phyloP scores from a whole-genome alignment of 2,329 filamentous ascomycete genomes.

The Fusarium domesticum region DNA sequence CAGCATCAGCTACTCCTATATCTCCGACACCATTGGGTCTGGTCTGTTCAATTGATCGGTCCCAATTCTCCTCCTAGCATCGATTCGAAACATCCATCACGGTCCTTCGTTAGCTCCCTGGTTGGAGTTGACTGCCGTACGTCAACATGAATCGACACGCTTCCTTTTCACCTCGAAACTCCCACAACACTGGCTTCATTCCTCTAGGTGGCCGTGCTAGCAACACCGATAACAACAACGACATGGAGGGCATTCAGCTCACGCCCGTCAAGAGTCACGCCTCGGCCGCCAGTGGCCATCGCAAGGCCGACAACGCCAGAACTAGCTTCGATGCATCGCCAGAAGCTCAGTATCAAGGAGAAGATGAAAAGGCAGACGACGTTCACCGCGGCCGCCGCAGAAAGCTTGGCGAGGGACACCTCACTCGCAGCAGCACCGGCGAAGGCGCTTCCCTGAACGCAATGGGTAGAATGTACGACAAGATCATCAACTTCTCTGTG shows the following conservation, averaged over 20 bases:
- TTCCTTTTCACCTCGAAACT: slow-evolving; percentile 38
- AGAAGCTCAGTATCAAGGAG: slow-evolving; percentile 20
- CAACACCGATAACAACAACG: slow-evolving; percentile 29
- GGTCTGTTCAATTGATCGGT: slow-evolving; percentile 7
- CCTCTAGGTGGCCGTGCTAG: slow-evolving; percentile 37
- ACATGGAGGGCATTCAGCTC: slow-evolving; percentile 52
- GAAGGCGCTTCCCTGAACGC: slow-evolving; percentile 59
- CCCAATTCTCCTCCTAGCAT: slow-evolving; percentile 8
- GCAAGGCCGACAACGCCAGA: slow-evolving; percentile 40
- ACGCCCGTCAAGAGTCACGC: slow-evolving; percentile 53
- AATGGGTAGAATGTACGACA: slow-evolving; percentile 64
- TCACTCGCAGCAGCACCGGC: slow-evolving; percentile 46
- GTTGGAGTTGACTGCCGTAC: slow-evolving; percentile 20
- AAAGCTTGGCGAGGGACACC: slow-evolving; percentile 40
- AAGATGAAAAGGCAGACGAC: slow-evolving; percentile 46
- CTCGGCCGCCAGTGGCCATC: slow-evolving; percentile 50
- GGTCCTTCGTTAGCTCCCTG: slow-evolving; percentile 22
- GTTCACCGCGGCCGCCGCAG: slow-evolving; percentile 47
- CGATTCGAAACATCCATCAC: slow-evolving; percentile 8
- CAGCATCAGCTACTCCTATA: no score
- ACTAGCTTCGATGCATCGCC: slow-evolving; percentile 32
- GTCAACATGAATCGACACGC: slow-evolving; percentile 28
- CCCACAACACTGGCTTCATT: slow-evolving; percentile 43
- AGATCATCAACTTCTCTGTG: slow-evolving; percentile 60
- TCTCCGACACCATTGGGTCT: background rate